Evolutionary conservation across 768 basidiomycete genomes (phyloP).

Genomic region (Lactarius indigo): DNA sequence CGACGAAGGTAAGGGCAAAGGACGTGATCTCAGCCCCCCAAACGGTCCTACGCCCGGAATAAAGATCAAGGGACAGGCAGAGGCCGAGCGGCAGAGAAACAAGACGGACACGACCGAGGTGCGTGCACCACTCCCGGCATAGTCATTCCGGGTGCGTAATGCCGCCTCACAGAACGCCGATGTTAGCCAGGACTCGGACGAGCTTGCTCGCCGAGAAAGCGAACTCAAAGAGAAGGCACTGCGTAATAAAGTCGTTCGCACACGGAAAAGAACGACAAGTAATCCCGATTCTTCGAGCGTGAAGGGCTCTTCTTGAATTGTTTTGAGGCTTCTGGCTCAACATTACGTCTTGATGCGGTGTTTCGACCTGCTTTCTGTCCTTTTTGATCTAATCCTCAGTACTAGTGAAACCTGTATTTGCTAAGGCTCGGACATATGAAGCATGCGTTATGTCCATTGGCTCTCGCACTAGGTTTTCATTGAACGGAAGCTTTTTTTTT

Average conservation of each 20-base stretch:
- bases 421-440: slow-evolving; percentile 5
- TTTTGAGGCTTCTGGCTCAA: background rate
- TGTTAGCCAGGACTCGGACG: slow-evolving; percentile 31
- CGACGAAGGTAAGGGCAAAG: slow-evolving; percentile 16
- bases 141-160: background rate
- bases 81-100: slow-evolving; percentile 47
- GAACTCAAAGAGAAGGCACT: slow-evolving; percentile 79
- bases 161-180: slow-evolving; percentile 17
- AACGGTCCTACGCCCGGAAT: slow-evolving; percentile 45
- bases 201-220: slow-evolving; percentile 67
- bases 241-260: slow-evolving; percentile 77
- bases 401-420: slow-evolving; percentile 21
- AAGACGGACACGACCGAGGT: slow-evolving; percentile 45
- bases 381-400: slow-evolving; percentile 20
- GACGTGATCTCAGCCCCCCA: slow-evolving; percentile 31
- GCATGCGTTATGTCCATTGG: slow-evolving; percentile 6
- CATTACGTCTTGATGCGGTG: slow-evolving; percentile 11
- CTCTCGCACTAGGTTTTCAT: background rate
- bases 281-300: slow-evolving; percentile 7
- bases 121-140: slow-evolving; percentile 13
- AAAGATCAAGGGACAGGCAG: slow-evolving; percentile 74
- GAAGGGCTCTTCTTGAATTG: slow-evolving; percentile 3
- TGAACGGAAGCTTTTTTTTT: background rate
- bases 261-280: slow-evolving; percentile 44
- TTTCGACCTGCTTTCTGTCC: slow-evolving; percentile 13